These are phyloP conservation scores for Amorphotheca resinae DNA, from an alignment of 495 filamentous ascomycete species.

Conservation along the genomic window DNA sequence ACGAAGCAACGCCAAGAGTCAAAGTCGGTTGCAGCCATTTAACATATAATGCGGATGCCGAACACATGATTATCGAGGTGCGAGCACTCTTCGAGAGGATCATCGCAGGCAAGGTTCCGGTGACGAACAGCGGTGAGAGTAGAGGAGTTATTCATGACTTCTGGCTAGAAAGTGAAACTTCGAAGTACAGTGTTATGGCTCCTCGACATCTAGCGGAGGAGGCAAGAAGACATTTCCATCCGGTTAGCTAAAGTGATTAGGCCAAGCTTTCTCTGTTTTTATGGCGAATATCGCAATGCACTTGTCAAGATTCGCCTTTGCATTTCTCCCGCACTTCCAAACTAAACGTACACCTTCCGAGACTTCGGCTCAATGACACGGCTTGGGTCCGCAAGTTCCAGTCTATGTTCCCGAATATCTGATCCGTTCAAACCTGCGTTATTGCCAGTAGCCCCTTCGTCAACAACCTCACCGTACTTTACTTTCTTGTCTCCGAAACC, in stretches of 20 bases:
- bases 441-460: conserved; percentile 5
- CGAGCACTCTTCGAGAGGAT: conserved; percentile 16
- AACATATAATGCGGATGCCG: conserved; percentile 20
- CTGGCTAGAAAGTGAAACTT: conserved; percentile 17
- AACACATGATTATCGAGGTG: conserved; percentile 20
- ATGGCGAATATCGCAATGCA: neutral
- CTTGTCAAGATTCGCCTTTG: neutral
- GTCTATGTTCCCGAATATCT: neutral
- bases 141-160: conserved; percentile 20
- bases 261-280: too few relatives aligned
- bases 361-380: neutral
- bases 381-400: conserved; percentile 2
- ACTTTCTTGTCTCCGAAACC: conserved; percentile 1
- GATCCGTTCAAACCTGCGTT: neutral
- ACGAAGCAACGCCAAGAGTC: conserved; percentile 7
- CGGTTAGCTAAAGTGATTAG: neutral
- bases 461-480: conserved; percentile 6
- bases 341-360: neutral
- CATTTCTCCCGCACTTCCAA: too few relatives aligned
- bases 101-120: conserved; percentile 17
- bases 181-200: conserved; percentile 20
- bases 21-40: conserved; percentile 23
- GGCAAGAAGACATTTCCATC: conserved; percentile 18
- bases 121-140: conserved; percentile 11
- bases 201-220: conserved; percentile 21